Conservation (phyloP, 345 rosid genomes). For the Leavenworthia alabamica region DNA sequence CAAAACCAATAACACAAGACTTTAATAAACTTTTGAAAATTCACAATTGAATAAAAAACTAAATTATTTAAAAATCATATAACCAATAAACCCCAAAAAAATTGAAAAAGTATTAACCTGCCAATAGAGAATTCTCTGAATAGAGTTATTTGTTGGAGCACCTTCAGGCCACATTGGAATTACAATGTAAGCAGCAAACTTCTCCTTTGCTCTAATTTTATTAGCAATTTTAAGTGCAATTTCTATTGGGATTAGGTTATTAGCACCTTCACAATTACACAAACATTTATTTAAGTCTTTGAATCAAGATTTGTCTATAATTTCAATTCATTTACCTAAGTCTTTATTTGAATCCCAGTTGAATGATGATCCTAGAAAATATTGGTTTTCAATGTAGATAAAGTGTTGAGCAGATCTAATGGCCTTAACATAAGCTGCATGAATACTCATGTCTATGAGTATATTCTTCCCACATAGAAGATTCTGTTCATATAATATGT, state of each 20-base stretch:
- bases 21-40: too few relatives aligned
- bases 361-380: constrained; percentile 87
- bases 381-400: constrained; percentile 87
- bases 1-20: too few relatives aligned
- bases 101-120: constrained; percentile 42
- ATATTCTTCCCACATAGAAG: constrained; percentile 79
- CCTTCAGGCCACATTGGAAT: constrained; percentile 99
- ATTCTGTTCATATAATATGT: constrained; percentile 47
- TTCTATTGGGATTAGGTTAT: constrained; percentile 88
- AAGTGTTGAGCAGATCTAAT: constrained; percentile 80
- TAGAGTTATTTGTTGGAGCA: constrained; percentile 47
- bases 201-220: constrained; percentile 74
- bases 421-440: constrained; percentile 77
- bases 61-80: too few relatives aligned
- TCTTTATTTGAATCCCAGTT: constrained; percentile 73
- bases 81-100: too few relatives aligned
- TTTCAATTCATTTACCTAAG: constrained; percentile 46
- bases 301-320: not conserved
- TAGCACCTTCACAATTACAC: constrained; percentile 68
- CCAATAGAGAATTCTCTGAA: constrained; percentile 86
- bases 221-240: constrained; percentile 88
- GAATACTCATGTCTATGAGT: constrained; percentile 86
- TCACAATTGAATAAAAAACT: too few relatives aligned
- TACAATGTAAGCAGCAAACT: constrained; percentile 80
- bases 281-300: not conserved